Base-by-base conservation (phyloP, 2,329 filamentous ascomycete genomes). In the Exophiala sp. region DNA sequence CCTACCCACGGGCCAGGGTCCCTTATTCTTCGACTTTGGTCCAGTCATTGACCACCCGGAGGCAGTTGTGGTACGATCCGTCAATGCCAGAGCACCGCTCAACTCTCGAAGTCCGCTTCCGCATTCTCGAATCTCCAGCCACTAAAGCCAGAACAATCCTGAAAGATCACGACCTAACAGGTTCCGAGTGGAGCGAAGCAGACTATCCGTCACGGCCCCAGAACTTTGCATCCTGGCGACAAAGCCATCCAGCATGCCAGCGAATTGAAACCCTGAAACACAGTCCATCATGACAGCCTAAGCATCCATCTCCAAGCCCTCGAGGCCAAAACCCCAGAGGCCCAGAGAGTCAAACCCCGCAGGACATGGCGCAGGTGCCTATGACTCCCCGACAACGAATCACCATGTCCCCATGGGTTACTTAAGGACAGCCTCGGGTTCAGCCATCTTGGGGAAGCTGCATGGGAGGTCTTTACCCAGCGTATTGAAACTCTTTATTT, bases 11-110 rank as follows among this genome's bases (percentile, higher is more conserved):
- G 24, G 24, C 24, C 24, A 29, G 24, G 24, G 24, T 8, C 24
- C 24, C 5, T 8, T 29, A 29, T 29, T 29, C 24, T 29, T 29
- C 24, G 4, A 29, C 39, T 7, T 14, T 7, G 3, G n/a, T 24
- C 41, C 20, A 43, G 41, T 32, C 8, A 8, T 14, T 4, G 14
- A 35, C 12, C 9, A 32, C 21, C 49, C 54, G 54, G 54, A 57
- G 42, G 50, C 50, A 50, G 42, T 50, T 57, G 54, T 47, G 54
- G 54, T 57, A 45, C 54, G 47, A 7, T 11, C 49, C 47, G 24
- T 36, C 12, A 16, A 7, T 20, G 21, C 50, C 24, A 11, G 33
- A 11, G 33, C 34, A 32, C 9, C 44, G 47, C 42, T 42, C 18
- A 33, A 42, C 12, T 12, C 5, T 11, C 10, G 5, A 21, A 21